Percentiles rank a stretch among this genome's conserved stretches.
Evolutionary conservation across 2,329 filamentous ascomycete genomes (phyloP).

Genomic region (Talaromyces sp.): DNA sequence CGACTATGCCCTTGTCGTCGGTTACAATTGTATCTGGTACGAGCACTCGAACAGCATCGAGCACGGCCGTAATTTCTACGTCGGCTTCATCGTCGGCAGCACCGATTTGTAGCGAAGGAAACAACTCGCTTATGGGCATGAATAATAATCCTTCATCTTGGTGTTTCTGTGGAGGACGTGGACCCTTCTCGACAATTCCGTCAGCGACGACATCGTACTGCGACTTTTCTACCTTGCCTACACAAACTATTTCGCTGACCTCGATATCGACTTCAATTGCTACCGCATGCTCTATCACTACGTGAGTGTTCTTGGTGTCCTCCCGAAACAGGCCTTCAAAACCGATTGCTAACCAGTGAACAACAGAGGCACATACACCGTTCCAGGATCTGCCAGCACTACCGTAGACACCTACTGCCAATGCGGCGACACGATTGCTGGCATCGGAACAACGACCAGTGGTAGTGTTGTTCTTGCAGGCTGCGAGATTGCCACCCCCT

Average conservation of each 20-base stretch:
- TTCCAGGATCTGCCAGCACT: slow-evolving; percentile 1
- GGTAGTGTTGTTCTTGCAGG: slow-evolving; percentile 5
- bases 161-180: slow-evolving; percentile 12
- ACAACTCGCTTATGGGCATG: slow-evolving; percentile 3
- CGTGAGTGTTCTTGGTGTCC: not conserved
- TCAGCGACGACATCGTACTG: slow-evolving; percentile 5
- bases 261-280: slow-evolving; percentile 6
- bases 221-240: not conserved
- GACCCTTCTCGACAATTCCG: not conserved
- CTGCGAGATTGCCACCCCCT: not conserved
- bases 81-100: not conserved
- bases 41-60: not conserved
- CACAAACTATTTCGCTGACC: slow-evolving; percentile 6
- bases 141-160: slow-evolving; percentile 7
- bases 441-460: not conserved
- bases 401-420: slow-evolving; percentile 2
- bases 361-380: not conserved
- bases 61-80: not conserved
- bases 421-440: slow-evolving; percentile 2
- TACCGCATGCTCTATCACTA: not conserved
- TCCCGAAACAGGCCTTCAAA: too few species aligned
- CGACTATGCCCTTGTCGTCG: not conserved
- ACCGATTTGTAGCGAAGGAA: slow-evolving; percentile 5
- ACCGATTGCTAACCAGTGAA: not conserved
- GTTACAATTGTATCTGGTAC: not conserved